Base-by-base conservation (phyloP, 176 grass and related monocot species). In the Oryza meyeriana region DNA sequence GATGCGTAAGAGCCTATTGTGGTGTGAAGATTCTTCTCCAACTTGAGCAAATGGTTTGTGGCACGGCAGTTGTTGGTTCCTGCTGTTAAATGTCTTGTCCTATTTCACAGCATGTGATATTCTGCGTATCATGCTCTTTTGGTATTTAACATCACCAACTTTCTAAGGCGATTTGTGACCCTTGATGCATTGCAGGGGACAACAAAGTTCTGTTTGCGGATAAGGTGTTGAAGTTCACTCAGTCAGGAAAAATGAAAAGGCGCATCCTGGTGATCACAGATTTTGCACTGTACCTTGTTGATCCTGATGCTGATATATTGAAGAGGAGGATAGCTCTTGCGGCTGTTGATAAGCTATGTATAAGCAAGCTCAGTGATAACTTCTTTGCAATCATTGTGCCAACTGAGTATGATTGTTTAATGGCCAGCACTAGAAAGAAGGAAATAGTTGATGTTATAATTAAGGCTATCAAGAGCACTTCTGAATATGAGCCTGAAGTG, bases 251-350 rank as follows among this genome's bases (percentile, higher is more conserved):
- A 77, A 94, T 95, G 93, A 96, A 95, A 84, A 90, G 86, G 27
- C 87, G 87, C 64, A 90, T 95, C 38, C 71, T 99, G 32, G 81
- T 99, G 45, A 90, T 99, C 70, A 99, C 97, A 2, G 91, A 99
- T 74, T 96, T 90, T 71, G 97, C 97, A 71, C 79, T 99, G 22
- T 99, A 99, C 73, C 77, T 99, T 40, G 90, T 99, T 17, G 97
- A 99, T 67, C 90, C 97, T 3, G 89, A 99, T 33, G 83, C 83
- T 9, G 91, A 99, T 92, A 87, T 88, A 80, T 79, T 99, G 74
- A 99, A 99, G 78, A 88, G 97, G 74, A 86, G 97, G 75, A 99
- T 99, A 81, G 87, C 93, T 22, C 91, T 99, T 63, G 93, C 97
- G 41, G 91, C 93, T 47, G 87, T 99, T 35, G 91, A 99, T 81